These are phyloP conservation scores for Pythium myriotylum DNA, from an alignment of 352 stramenopile genomes.

Conservation along the genomic window DNA sequence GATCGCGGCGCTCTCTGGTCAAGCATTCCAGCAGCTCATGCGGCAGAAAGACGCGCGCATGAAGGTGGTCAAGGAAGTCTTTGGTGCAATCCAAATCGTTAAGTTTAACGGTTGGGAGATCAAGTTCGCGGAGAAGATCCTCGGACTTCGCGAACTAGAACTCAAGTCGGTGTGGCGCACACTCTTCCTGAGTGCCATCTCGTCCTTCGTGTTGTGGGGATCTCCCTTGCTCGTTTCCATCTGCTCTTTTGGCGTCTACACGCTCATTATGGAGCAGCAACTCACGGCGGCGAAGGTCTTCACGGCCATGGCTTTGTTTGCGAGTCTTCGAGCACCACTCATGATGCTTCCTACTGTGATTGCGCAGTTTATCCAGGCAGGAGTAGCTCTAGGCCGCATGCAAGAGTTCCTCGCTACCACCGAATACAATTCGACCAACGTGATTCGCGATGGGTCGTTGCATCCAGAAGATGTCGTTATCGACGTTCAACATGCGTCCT, in stretches of 20 bases:
- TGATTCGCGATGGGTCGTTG: conserved; percentile 13
- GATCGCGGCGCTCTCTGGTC: conserved; percentile 12
- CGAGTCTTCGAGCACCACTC: conserved; percentile 14
- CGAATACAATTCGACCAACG: conserved; percentile 32
- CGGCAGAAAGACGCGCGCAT: conserved; percentile 34
- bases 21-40: conserved; percentile 25
- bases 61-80: conserved; percentile 41
- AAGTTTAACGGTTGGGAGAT: conserved; percentile 92
- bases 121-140: conserved; percentile 85
- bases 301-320: conserved; percentile 27
- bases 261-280: conserved; percentile 35
- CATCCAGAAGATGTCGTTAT: conserved; percentile 23
- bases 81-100: conserved; percentile 76
- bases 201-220: conserved; percentile 63
- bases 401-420: conserved; percentile 34
- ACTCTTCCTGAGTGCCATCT: conserved; percentile 54
- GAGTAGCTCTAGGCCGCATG: conserved; percentile 40
- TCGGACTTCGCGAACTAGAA: conserved; percentile 74
- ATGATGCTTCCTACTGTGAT: conserved; percentile 31
- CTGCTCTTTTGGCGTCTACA: conserved; percentile 52
- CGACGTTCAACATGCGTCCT: conserved; percentile 34
- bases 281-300: conserved; percentile 51
- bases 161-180: conserved; percentile 55
- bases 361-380: conserved; percentile 45
- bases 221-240: conserved; percentile 49